These are phyloP conservation scores for Striga asiatica DNA, from an alignment of 257 asterid genomes.

Conservation along the genomic window DNA sequence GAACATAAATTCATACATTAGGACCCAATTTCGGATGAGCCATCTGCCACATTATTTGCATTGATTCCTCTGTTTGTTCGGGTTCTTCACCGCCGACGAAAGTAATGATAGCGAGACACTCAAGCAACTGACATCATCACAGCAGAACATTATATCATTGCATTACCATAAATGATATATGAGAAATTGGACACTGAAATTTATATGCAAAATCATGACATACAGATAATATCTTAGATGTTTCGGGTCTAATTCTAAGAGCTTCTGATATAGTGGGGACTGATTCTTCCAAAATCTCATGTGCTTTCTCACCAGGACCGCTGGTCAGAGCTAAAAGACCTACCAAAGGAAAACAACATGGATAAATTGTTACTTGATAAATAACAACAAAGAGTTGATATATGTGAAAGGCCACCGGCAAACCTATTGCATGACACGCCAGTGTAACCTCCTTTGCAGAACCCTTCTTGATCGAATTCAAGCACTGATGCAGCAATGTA, in stretches of 20 bases:
- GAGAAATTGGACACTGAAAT: not conserved
- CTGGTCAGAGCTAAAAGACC: slow-evolving; percentile 82
- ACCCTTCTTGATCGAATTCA: slow-evolving; percentile 77
- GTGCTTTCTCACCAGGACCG: slow-evolving; percentile 88
- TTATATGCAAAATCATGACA: slow-evolving; percentile 4
- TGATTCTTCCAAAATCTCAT: slow-evolving; percentile 82
- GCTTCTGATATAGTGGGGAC: slow-evolving; percentile 72
- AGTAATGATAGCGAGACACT: slow-evolving; percentile 77
- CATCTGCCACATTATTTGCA: slow-evolving; percentile 94
- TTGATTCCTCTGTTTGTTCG: slow-evolving; percentile 68
- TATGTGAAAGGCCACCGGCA: not conserved
- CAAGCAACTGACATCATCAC: slow-evolving; percentile 48
- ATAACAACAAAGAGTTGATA: not conserved
- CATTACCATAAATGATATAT: not conserved
- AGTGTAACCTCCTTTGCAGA: slow-evolving; percentile 78
- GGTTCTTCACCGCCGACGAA: slow-evolving; percentile 93
- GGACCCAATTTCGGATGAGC: slow-evolving; percentile 88
- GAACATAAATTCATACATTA: slow-evolving; percentile 64
- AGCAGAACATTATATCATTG: not conserved
- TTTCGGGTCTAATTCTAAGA: slow-evolving; percentile 53
- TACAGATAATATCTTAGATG: slow-evolving; percentile 62
- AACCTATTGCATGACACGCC: slow-evolving; percentile 88
- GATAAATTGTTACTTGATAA: not conserved
- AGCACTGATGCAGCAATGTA: slow-evolving; percentile 68
- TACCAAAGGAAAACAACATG: slow-evolving; percentile 14